Percentiles rank a stretch among this genome's conserved stretches.
Conservation (phyloP, 169 alveolate genomes). For the Plasmodium gaboni region DNA sequence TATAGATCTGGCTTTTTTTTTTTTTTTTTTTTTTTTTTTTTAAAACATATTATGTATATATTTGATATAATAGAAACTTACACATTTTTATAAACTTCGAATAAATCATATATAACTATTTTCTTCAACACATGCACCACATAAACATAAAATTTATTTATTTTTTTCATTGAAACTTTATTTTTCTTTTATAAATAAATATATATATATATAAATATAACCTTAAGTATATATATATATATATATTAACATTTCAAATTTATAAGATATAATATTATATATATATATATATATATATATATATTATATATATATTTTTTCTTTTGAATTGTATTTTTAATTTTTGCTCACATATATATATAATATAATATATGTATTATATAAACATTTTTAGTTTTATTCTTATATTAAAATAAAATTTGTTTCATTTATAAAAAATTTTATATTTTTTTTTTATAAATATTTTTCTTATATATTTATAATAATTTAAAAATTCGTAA, state of each 20-base stretch:
- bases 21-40: not conserved
- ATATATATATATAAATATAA: not conserved
- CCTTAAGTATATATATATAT: not conserved
- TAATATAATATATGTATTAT: too few relatives aligned
- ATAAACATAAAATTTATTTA: conserved; percentile 4
- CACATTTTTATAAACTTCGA: conserved; percentile 2
- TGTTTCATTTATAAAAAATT: too few relatives aligned
- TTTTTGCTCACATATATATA: too few relatives aligned
- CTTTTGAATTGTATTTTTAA: too few relatives aligned
- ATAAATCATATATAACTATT: not conserved
- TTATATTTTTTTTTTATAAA: too few relatives aligned
- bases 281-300: too few relatives aligned
- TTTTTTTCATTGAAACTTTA: not conserved
- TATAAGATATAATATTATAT: too few relatives aligned
- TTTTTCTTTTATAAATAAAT: not conserved
- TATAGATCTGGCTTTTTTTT: not conserved
- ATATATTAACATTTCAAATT: too few relatives aligned
- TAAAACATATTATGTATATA: not conserved
- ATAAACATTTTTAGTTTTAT: too few relatives aligned
- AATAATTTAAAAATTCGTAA: not conserved
- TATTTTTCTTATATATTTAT: not conserved
- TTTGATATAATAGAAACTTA: not conserved
- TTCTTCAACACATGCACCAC: conserved; percentile 25
- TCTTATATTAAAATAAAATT: too few relatives aligned
- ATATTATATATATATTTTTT: too few relatives aligned